Percentiles rank a stretch among this genome's conserved stretches.
Evolutionary conservation across 2,329 filamentous ascomycete species (phyloP).

Genomic region (Leptographium radiaticola): DNA sequence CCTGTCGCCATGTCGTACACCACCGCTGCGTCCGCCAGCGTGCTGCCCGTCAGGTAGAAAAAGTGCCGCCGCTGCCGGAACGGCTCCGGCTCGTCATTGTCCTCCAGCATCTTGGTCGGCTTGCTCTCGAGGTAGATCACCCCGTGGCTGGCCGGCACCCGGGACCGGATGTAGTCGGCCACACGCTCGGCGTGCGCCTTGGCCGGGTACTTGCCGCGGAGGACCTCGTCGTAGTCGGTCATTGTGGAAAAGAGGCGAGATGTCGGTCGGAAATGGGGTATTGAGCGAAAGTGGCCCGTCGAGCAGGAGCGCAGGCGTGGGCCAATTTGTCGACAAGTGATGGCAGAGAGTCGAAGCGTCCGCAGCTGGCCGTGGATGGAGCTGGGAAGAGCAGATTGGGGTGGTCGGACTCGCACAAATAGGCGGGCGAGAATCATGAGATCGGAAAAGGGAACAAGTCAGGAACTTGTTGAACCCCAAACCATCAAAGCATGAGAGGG

Average conservation of each 20-base stretch:
- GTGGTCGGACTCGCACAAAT: neutral
- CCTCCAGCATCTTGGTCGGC: conserved; percentile 69
- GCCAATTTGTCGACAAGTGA: neutral
- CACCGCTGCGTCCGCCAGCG: conserved; percentile 66
- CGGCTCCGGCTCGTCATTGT: conserved; percentile 71
- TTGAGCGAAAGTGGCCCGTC: neutral
- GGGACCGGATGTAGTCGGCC: conserved; percentile 60
- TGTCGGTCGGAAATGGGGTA: neutral
- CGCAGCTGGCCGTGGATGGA: neutral
- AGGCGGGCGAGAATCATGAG: neutral
- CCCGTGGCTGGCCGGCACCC: conserved; percentile 48
- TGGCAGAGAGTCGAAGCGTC: neutral
- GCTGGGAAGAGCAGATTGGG: neutral
- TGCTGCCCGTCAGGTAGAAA: conserved; percentile 83
- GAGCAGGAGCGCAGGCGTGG: neutral
- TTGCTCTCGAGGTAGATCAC: conserved; percentile 83
- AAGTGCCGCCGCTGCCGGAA: conserved; percentile 88
- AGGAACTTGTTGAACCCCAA: neutral
- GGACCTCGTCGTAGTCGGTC: conserved; percentile 25
- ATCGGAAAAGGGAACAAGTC: neutral
- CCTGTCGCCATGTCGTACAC: conserved; percentile 66
- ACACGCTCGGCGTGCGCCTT: conserved; percentile 79
- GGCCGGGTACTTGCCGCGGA: conserved; percentile 61
- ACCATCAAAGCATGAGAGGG: too few relatives aligned
- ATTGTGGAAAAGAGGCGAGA: conserved; percentile 1